phyloP scores from a whole-genome alignment of 176 grass and related monocot genomes.

The Carex pumila region DNA sequence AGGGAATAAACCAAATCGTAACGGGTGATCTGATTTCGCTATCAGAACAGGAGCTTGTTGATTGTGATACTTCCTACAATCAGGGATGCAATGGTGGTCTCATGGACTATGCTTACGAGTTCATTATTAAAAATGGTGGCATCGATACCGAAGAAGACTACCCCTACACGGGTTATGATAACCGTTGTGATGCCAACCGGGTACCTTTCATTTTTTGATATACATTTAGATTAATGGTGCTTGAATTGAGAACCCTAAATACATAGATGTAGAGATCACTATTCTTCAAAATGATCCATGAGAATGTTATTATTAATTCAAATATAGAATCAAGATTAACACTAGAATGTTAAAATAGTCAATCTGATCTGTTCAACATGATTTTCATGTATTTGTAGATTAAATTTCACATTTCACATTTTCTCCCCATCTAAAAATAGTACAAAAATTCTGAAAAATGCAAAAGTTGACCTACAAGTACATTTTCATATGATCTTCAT shows the following conservation, averaged over 20 bases:
- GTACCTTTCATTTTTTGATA: conserved; percentile 25
- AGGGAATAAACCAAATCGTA: conserved; percentile 71
- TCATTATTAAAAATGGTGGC: conserved; percentile 77
- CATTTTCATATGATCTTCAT: too few relatives aligned
- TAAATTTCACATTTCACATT: too few relatives aligned
- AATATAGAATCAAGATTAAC: not conserved
- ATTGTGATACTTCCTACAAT: conserved; percentile 82
- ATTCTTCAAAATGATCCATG: not conserved
- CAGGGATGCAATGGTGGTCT: conserved; percentile 83
- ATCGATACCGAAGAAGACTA: conserved; percentile 60
- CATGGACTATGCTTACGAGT: conserved; percentile 83
- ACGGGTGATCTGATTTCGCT: conserved; percentile 53
- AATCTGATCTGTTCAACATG: too few relatives aligned
- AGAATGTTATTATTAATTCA: not conserved
- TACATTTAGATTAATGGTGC: not conserved
- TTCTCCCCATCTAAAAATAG: too few relatives aligned
- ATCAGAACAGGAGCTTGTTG: conserved; percentile 84
- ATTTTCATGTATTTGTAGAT: too few relatives aligned
- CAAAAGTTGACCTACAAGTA: too few relatives aligned
- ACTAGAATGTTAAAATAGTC: not conserved
- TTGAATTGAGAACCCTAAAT: not conserved
- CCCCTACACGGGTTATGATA: conserved; percentile 48
- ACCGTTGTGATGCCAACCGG: conserved; percentile 46
- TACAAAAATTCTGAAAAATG: too few relatives aligned
- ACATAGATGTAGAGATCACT: not conserved